phyloP scores from a whole-genome alignment of 2,329 filamentous ascomycete species.

The Samsoniella hepiali region DNA sequence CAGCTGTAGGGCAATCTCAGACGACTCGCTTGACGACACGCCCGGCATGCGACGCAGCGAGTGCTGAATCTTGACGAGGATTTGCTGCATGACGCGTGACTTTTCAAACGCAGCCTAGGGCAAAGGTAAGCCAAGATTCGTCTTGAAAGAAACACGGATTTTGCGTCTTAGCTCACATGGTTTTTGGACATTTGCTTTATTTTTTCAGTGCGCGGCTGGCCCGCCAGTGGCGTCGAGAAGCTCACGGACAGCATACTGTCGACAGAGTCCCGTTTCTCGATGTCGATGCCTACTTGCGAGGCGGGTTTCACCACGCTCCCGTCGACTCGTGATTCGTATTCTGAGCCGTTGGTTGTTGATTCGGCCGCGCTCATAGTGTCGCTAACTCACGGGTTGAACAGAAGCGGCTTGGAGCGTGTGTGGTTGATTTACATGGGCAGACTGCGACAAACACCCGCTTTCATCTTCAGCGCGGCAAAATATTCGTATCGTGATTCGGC shows the following conservation, averaged over 20 bases:
- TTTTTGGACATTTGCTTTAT: constrained; percentile 39
- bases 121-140: neutral
- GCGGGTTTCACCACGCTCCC: neutral
- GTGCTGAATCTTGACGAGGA: constrained; percentile 37
- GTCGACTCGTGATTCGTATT: neutral
- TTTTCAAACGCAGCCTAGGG: constrained; percentile 35
- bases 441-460: neutral
- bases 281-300: constrained; percentile 2
- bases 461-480: neutral
- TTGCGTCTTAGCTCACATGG: constrained; percentile 31
- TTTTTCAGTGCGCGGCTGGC: constrained; percentile 34
- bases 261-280: constrained; percentile 9
- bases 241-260: constrained; percentile 36
- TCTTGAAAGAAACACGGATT: neutral
- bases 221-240: constrained; percentile 39
- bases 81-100: constrained; percentile 33
- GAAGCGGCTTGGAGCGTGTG: neutral
- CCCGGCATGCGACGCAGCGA: constrained; percentile 40
- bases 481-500: neutral
- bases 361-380: constrained; percentile 14
- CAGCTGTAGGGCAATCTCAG: constrained; percentile 34
- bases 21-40: constrained; percentile 33
- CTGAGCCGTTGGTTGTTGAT: neutral
- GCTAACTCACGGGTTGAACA: neutral
- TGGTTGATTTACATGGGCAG: neutral